Evolutionary conservation across 176 grass and related monocot species (phyloP).

Genomic region (Aegilops bicornis): DNA sequence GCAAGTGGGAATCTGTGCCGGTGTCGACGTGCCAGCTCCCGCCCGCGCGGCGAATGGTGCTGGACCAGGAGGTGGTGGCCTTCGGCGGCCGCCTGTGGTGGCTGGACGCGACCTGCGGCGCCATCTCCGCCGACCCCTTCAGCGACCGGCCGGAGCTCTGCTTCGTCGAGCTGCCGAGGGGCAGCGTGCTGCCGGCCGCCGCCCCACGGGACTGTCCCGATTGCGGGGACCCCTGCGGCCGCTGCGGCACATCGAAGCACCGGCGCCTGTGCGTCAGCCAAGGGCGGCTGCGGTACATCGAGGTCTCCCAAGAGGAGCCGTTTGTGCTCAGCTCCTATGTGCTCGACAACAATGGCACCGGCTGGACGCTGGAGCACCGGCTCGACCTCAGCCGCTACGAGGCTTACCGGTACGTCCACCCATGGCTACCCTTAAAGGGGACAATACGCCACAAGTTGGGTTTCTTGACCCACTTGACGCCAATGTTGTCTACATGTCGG

Average conservation of each 20-base stretch:
- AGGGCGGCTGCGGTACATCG: slow-evolving; percentile 27
- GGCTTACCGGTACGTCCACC: too few species aligned
- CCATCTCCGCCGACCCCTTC: background rate
- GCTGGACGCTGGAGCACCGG: slow-evolving; percentile 13
- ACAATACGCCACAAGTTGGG: background rate
- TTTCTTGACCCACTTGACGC: background rate
- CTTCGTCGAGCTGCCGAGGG: background rate
- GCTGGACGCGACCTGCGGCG: background rate
- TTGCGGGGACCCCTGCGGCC: background rate
- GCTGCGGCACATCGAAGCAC: background rate
- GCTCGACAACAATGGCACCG: background rate
- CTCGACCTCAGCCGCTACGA: too few species aligned
- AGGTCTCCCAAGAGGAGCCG: slow-evolving; percentile 19
- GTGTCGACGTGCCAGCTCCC: background rate
- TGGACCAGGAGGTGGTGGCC: background rate
- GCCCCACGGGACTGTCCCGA: background rate
- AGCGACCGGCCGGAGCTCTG: slow-evolving; percentile 12
- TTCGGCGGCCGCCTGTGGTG: slow-evolving; percentile 8
- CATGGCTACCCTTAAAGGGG: background rate
- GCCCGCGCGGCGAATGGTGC: background rate
- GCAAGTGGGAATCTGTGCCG: slow-evolving; percentile 9
- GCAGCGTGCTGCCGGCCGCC: background rate
- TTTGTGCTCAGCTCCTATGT: slow-evolving; percentile 10
- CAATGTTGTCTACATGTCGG: background rate
- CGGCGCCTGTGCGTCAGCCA: slow-evolving; percentile 24